Evolutionary conservation across 768 basidiomycete genomes (phyloP).

Genomic region (Pisolithus orientalis): DNA sequence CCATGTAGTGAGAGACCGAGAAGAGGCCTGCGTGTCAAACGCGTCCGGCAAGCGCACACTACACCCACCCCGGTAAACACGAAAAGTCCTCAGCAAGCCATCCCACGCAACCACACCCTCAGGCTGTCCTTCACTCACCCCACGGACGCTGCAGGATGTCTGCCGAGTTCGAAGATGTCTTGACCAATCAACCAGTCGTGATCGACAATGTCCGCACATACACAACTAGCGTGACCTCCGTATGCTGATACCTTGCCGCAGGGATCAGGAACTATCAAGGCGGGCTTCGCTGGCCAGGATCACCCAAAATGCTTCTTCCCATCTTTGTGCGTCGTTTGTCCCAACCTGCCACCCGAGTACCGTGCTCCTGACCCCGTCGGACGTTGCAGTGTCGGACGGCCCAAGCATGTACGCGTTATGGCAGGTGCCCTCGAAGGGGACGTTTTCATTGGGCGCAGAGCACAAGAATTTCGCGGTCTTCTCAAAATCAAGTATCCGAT

Average conservation of each 20-base stretch:
- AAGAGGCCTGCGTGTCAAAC: background rate
- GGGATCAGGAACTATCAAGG: conserved; percentile 98
- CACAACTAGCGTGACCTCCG: conserved; percentile 16
- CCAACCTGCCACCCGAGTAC: conserved; percentile 25
- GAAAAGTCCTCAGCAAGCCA: background rate
- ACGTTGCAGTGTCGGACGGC: conserved; percentile 75
- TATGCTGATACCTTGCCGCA: conserved; percentile 32
- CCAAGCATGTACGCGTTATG: conserved; percentile 98
- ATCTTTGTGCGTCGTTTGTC: conserved; percentile 72
- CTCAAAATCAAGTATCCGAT: conserved; percentile 99
- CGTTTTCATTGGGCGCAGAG: conserved; percentile 90
- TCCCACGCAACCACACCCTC: background rate
- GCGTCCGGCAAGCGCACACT: background rate
- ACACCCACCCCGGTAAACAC: background rate
- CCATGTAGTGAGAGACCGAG: conserved; percentile 18
- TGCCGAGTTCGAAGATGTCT: conserved; percentile 84
- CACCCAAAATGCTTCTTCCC: conserved; percentile 99
- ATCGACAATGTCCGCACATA: conserved; percentile 82
- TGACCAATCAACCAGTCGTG: conserved; percentile 98
- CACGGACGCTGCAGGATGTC: conserved; percentile 46
- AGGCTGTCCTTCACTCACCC: background rate
- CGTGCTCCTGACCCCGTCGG: conserved; percentile 14
- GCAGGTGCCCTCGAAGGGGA: conserved; percentile 96
- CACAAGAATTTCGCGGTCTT: conserved; percentile 92
- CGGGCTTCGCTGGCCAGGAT: conserved; percentile 98